Percentiles rank a stretch among this genome's conserved stretches.
Evolutionary conservation across 257 asterid genomes (phyloP).

Genomic region (Salvia hispanica): DNA sequence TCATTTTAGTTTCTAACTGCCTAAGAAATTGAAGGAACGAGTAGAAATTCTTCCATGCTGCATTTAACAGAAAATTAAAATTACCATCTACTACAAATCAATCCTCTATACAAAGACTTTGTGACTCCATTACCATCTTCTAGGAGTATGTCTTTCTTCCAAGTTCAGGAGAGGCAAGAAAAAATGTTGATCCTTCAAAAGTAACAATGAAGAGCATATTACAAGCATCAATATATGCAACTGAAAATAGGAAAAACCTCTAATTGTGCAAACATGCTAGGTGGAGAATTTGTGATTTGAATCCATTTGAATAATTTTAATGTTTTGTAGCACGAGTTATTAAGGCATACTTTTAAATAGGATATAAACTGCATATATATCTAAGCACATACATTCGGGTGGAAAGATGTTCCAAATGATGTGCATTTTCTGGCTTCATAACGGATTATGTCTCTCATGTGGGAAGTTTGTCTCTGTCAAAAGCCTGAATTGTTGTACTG

Average conservation of each 20-base stretch:
- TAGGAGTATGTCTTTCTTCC: conserved; percentile 10
- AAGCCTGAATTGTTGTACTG: conserved; percentile 12
- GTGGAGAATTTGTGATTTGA: not conserved
- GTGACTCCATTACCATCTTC: conserved; percentile 17
- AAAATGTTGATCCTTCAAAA: conserved; percentile 11
- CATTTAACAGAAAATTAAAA: conserved; percentile 2
- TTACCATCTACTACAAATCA: conserved; percentile 2
- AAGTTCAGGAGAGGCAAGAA: conserved; percentile 10
- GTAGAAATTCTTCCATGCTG: conserved; percentile 3
- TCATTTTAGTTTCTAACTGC: conserved; percentile 22
- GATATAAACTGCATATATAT: conserved; percentile 22
- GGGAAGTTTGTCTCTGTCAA: conserved; percentile 2
- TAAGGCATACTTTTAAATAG: conserved; percentile 9
- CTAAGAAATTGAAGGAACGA: conserved; percentile 31
- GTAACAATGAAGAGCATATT: conserved; percentile 1
- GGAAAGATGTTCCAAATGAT: conserved; percentile 2
- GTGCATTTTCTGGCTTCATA: conserved; percentile 14
- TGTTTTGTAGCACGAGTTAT: conserved; percentile 13
- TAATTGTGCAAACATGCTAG: conserved; percentile 24
- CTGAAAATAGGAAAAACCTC: conserved; percentile 16
- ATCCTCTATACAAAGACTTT: conserved; percentile 18
- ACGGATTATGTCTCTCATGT: conserved; percentile 12
- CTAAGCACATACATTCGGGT: conserved; percentile 11
- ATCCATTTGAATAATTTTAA: conserved; percentile 7
- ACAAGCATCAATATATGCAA: conserved; percentile 11